Evolutionary conservation across 768 basidiomycete species (phyloP), one percentile per base, ranked within the genome.

Genomic region (Suillus fuscotomentosus): DNA sequence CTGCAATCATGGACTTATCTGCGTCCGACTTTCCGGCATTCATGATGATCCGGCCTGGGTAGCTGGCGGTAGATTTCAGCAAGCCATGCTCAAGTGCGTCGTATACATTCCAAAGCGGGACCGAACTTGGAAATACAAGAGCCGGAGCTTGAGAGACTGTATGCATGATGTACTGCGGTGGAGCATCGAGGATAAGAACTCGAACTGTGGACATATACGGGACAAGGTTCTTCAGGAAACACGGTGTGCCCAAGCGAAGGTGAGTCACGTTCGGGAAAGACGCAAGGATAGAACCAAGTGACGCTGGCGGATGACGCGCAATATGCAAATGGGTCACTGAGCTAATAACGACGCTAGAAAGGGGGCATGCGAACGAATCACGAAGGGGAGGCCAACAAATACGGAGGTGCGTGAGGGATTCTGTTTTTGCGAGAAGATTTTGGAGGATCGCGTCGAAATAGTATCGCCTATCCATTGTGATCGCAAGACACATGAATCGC

Each of bases 161-260:
- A n/a, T 64, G 48, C 39, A 51, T 22, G 22, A 24, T 61, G 22
- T 62, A 61, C 27, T 47, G 36, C 10, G 63, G 63, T 20, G 63
- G 63, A 3, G 63, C 57, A n/a, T 60, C 63, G 47, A 64, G 63
- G 45, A 60, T 39, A n/a, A 64, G 60, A 60, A 62, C 10, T 38
- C 39, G 45, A n/a, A 61, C 51, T 38, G 60, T 24, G 24, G 38
- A 27, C 60, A 62, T 61, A 31, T 61, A 41, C 27, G 60, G 57
- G 15, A 64, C 60, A 13, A 64, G 60, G 15, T 61, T 50, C 24
- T 60, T 64, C 41, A 64, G 63, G 24, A 64, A 64, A 50, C 63
- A 64, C 24, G 63, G 63, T 24, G 45, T 64, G 38, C 60, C 60
- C 63, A 61, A 31, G 2, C 45, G 63, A 39, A 64, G 47, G 38